Conservation (phyloP, 805 yeast species). For the Yarrowia yakushimensis region DNA sequence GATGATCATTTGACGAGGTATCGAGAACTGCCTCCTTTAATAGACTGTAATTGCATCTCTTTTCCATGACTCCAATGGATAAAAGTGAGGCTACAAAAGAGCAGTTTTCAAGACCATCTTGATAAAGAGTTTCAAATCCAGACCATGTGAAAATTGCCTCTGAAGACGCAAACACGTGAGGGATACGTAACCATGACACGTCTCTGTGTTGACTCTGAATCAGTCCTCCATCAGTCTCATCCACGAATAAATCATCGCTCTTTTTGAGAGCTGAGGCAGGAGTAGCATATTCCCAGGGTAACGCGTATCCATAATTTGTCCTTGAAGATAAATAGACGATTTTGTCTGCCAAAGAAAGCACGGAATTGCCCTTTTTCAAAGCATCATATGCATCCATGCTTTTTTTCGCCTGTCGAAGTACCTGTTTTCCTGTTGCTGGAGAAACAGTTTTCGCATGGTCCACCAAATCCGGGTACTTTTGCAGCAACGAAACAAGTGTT, state of each 20-base stretch:
- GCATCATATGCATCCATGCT: slow-evolving; percentile 28
- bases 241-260: slow-evolving; percentile 11
- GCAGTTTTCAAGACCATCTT: slow-evolving; percentile 52
- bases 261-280: background rate
- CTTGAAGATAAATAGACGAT: slow-evolving; percentile 23
- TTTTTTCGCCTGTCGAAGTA: slow-evolving; percentile 8
- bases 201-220: background rate
- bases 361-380: slow-evolving; percentile 25
- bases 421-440: background rate
- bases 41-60: slow-evolving; percentile 26
- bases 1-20: slow-evolving; percentile 27
- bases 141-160: slow-evolving; percentile 5
- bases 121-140: slow-evolving; percentile 27
- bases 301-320: slow-evolving; percentile 33
- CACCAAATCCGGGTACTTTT: background rate
- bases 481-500: background rate
- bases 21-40: slow-evolving; percentile 28
- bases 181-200: slow-evolving; percentile 1
- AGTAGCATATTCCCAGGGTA: slow-evolving; percentile 30
- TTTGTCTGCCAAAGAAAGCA: slow-evolving; percentile 29
- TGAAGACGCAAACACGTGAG: slow-evolving; percentile 6
- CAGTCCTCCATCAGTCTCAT: background rate
- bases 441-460: background rate
- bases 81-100: slow-evolving; percentile 70
- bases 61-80: slow-evolving; percentile 42